A percentile compares a stretch with the other conserved stretches of the same genome.
Conservation (phyloP, 176 grass and related monocot genomes). For the Ensete glaucum region DNA sequence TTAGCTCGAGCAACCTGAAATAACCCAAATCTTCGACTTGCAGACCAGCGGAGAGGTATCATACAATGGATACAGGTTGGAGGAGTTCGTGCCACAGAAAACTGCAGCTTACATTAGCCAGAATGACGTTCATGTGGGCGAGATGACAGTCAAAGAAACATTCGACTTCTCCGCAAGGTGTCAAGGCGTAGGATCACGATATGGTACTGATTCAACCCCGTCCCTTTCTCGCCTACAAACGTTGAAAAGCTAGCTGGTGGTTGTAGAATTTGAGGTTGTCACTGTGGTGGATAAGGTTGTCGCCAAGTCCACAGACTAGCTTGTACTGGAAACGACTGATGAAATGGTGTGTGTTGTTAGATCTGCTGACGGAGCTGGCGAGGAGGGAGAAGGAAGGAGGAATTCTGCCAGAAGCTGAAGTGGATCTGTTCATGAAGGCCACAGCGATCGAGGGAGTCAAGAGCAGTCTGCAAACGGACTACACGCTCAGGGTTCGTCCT, state of each 20-base stretch:
- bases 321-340: constrained; percentile 3
- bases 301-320: constrained; percentile 55
- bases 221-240: neutral
- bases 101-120: constrained; percentile 83
- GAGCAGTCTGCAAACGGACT: constrained; percentile 96
- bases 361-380: constrained; percentile 10
- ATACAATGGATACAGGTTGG: constrained; percentile 56
- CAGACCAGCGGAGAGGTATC: constrained; percentile 46
- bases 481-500: constrained; percentile 71
- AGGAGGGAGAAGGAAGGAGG: constrained; percentile 14
- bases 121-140: constrained; percentile 62
- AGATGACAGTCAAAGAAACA: constrained; percentile 88
- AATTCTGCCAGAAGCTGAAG: constrained; percentile 17
- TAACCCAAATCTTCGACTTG: too few relatives aligned
- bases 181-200: constrained; percentile 68
- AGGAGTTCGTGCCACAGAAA: constrained; percentile 79
- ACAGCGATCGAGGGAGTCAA: constrained; percentile 68
- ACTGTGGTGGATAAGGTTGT: constrained; percentile 50
- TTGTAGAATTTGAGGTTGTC: constrained; percentile 49
- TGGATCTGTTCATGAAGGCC: constrained; percentile 30
- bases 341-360: neutral
- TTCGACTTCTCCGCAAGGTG: constrained; percentile 70
- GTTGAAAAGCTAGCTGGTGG: constrained; percentile 11
- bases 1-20: too few relatives aligned
- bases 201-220: constrained; percentile 28